phyloP scores from a whole-genome alignment of 2,329 filamentous ascomycete genomes.

The Diaporthe batatas region DNA sequence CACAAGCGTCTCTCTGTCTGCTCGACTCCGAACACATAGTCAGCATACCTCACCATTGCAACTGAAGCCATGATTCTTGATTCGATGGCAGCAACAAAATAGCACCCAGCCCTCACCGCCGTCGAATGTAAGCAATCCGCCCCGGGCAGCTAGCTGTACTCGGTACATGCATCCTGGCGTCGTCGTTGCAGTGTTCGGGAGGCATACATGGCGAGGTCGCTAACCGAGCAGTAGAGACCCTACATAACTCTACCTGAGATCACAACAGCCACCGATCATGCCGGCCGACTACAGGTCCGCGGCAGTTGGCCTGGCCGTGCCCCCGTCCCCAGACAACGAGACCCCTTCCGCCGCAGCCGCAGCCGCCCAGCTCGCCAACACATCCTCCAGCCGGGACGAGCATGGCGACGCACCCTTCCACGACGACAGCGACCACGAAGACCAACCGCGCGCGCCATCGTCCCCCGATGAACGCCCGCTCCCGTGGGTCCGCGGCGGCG shows the following conservation, averaged over 20 bases:
- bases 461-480: conserved; percentile 9
- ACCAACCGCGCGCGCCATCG: not conserved
- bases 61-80: too few relatives aligned
- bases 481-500: conserved; percentile 53
- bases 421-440: conserved; percentile 36
- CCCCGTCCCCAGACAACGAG: conserved; percentile 50
- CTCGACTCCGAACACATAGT: not conserved
- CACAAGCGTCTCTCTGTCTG: not conserved
- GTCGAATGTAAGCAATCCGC: conserved; percentile 2
- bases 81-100: conserved; percentile 35
- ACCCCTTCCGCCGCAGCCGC: conserved; percentile 49
- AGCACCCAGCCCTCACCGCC: not conserved
- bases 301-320: conserved; percentile 63
- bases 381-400: conserved; percentile 1
- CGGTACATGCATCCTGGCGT: not conserved
- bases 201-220: not conserved
- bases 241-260: conserved; percentile 11
- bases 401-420: conserved; percentile 45
- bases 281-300: conserved; percentile 65
- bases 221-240: not conserved
- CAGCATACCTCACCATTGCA: too few relatives aligned
- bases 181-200: not conserved
- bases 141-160: not conserved
- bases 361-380: conserved; percentile 47
- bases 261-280: conserved; percentile 57